Percentiles rank a stretch among this genome's conserved stretches.
These are phyloP conservation scores for Hordeum pubiflorum DNA, from an alignment of 202 grass and related monocot genomes.

Conservation along the genomic window DNA sequence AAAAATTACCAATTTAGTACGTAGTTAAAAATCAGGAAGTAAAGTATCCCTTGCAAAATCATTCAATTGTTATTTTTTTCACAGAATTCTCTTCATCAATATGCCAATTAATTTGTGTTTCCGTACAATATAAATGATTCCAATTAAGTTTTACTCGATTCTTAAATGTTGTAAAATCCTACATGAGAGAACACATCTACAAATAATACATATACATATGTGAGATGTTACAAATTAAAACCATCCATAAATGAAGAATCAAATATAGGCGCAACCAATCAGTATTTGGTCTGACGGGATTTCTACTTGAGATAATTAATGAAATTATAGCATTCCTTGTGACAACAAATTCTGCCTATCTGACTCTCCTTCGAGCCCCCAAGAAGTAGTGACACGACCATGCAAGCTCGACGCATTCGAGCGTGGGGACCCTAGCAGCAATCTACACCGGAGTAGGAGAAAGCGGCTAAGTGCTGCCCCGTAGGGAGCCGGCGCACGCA, in stretches of 20 bases:
- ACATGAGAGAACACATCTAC: neutral
- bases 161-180: neutral
- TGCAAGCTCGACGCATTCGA: no score
- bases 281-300: constrained; percentile 16
- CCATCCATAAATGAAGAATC: neutral
- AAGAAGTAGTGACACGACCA: no score
- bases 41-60: neutral
- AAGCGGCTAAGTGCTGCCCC: no score
- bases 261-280: constrained; percentile 21
- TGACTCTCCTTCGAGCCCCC: no score
- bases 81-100: no score
- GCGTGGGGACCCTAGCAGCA: no score
- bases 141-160: neutral
- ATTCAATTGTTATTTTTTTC: neutral
- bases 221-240: constrained; percentile 19
- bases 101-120: no score
- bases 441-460: no score
- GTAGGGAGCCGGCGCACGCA: no score
- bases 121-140: neutral
- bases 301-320: constrained; percentile 47
- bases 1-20: constrained; percentile 14
- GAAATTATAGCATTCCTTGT: constrained; percentile 57
- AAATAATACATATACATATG: constrained; percentile 14
- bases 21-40: constrained; percentile 6
- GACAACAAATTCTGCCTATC: constrained; percentile 53